Percentiles rank a stretch among this genome's conserved stretches.
Conservation (phyloP, 805 yeast species). For the Zygosaccharomyces bisporus region DNA sequence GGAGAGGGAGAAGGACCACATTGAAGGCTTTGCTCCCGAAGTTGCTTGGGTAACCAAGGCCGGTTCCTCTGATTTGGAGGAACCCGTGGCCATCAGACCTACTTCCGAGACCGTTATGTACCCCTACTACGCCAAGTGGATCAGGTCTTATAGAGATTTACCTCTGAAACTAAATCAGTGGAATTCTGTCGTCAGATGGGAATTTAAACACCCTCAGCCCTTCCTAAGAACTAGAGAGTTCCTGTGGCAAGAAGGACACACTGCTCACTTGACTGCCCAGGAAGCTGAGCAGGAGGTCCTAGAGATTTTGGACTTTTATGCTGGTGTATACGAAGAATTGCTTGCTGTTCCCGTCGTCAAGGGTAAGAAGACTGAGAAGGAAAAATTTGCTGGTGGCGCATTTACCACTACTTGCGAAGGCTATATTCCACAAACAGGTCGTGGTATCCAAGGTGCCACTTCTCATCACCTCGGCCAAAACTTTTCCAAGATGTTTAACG, state of each 20-base stretch:
- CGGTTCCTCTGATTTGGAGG: slow-evolving; percentile 89
- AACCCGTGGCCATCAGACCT: slow-evolving; percentile 98
- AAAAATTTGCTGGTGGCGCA: slow-evolving; percentile 96
- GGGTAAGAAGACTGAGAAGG: slow-evolving; percentile 95
- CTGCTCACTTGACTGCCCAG: slow-evolving; percentile 83
- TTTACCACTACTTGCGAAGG: slow-evolving; percentile 97
- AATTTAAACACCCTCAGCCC: slow-evolving; percentile 99
- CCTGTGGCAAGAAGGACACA: slow-evolving; percentile 99
- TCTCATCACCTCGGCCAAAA: slow-evolving; percentile 97
- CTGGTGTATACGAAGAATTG: slow-evolving; percentile 79
- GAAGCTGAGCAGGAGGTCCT: slow-evolving; percentile 81
- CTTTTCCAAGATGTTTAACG: slow-evolving; percentile 97
- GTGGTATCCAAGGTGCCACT: slow-evolving; percentile 99
- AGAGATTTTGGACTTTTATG: slow-evolving; percentile 82
- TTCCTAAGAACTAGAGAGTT: slow-evolving; percentile 98
- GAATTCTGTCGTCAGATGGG: slow-evolving; percentile 99
- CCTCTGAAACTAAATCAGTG: slow-evolving; percentile 97
- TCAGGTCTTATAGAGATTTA: slow-evolving; percentile 95
- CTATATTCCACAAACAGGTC: slow-evolving; percentile 95
- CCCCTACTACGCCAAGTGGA: slow-evolving; percentile 99
- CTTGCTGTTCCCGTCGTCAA: slow-evolving; percentile 96
- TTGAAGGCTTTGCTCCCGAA: slow-evolving; percentile 99
- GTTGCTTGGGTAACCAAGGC: slow-evolving; percentile 99
- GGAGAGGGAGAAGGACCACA: slow-evolving; percentile 97
- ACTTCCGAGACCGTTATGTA: slow-evolving; percentile 99